Evolutionary conservation across 2,329 filamentous ascomycete genomes (phyloP).

Genomic region (Pseudopithomyces maydicus): DNA sequence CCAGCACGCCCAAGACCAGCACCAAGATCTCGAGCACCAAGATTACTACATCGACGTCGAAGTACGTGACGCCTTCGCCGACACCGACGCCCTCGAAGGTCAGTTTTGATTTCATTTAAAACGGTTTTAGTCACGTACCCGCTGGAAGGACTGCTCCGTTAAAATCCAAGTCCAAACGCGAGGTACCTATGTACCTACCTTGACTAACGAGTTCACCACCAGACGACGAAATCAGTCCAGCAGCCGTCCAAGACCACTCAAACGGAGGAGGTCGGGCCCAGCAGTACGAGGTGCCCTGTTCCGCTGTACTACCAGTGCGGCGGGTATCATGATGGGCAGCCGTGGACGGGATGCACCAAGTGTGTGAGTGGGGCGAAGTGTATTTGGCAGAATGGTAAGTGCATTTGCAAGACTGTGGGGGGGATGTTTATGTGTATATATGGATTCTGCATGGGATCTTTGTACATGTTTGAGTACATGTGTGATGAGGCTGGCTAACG

Average conservation of each 20-base stretch:
- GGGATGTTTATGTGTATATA: too few species aligned
- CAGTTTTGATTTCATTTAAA: too few species aligned
- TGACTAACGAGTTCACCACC: neutral
- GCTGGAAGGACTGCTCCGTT: too few species aligned
- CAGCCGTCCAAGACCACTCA: slow-evolving; percentile 16
- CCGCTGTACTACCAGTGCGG: slow-evolving; percentile 39
- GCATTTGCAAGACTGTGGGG: too few species aligned
- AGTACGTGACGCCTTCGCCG: neutral
- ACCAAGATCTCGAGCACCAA: slow-evolving; percentile 10
- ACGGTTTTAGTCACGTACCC: too few species aligned
- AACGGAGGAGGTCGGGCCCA: slow-evolving; percentile 27
- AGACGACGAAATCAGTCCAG: slow-evolving; percentile 16
- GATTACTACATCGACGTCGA: neutral
- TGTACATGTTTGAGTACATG: too few species aligned
- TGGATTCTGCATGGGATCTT: too few species aligned
- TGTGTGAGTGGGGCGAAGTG: slow-evolving; percentile 33
- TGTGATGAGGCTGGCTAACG: too few species aligned
- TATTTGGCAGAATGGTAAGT: slow-evolving; percentile 35
- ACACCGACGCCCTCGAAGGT: slow-evolving; percentile 15
- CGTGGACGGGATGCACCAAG: slow-evolving; percentile 35
- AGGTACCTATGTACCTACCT: too few species aligned
- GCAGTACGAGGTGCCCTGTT: slow-evolving; percentile 36
- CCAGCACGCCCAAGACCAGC: slow-evolving; percentile 9
- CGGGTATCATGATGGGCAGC: slow-evolving; percentile 28
- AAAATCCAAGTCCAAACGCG: too few species aligned